Evolutionary conservation across 2,329 filamentous ascomycete species (phyloP), one percentile per base, ranked within the genome.

Genomic region (Pseudocercospora macadamiae): DNA sequence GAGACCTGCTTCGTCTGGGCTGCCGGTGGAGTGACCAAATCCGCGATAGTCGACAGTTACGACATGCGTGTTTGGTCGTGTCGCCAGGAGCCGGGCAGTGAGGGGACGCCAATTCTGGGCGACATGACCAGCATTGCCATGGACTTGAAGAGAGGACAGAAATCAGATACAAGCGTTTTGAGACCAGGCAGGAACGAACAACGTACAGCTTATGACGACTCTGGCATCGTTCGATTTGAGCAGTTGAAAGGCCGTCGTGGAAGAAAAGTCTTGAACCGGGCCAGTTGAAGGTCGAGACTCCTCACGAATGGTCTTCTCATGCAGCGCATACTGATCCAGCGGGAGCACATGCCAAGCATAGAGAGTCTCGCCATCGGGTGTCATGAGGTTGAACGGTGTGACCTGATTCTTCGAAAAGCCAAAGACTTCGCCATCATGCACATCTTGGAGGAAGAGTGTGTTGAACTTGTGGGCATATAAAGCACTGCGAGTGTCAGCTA

Each of bases 311-410:
- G 78, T 77, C 19, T 80, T 76, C 68, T 96, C 89, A 67, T 96
- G 83, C 64, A 88, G 81, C 5, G 86, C 79, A 72, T 96, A 96
- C 42, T 91, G 78, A 52, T 88, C 86, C 5, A 96, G 76, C 0
- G 93, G 93, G 49, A 97, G 78, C 55, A 97, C 83, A 70, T 97
- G 93, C 93, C 93, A 97, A 23, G 89, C 90, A 71, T 95, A 96
- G 16, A 97, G 77, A 2, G 80, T 85, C 73, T 93, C 88, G 36
- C 86, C 85, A 72, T 97, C 93, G 1, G 85, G 79, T 0, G 91
- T 95, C 3, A 76, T 77, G 34, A 97, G 76, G 48, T 84, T 86
- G 73, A 97, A 97, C 0, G 93, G 90, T 4, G 91, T 92, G 2
- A 96, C 89, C 76, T 97, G 93, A 66, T 92, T 91, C 71, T 86